These are phyloP conservation scores for Adansonia grandidieri DNA, from an alignment of 441 rosid genomes.

Conservation along the genomic window DNA sequence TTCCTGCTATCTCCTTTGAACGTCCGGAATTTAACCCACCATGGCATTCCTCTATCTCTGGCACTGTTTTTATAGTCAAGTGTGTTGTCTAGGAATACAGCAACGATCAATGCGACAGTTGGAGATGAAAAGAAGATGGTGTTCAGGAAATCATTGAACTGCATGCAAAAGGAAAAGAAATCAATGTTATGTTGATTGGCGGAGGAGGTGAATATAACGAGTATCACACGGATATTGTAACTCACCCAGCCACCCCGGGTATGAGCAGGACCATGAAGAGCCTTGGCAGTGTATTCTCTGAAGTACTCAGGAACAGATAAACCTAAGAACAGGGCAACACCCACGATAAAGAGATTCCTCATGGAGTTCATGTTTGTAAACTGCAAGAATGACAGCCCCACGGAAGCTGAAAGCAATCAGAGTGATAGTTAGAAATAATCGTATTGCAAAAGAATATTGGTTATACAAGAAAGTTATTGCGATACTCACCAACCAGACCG, in stretches of 20 bases:
- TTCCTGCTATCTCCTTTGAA: slow-evolving; percentile 96
- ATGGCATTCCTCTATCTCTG: slow-evolving; percentile 93
- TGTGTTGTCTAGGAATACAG: slow-evolving; percentile 93
- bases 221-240: not conserved
- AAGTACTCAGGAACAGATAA: slow-evolving; percentile 91
- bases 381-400: slow-evolving; percentile 95
- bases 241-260: slow-evolving; percentile 91
- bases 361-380: slow-evolving; percentile 99
- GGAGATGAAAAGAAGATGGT: slow-evolving; percentile 96
- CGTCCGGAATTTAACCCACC: slow-evolving; percentile 97
- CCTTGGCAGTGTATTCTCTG: slow-evolving; percentile 78
- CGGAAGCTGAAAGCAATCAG: slow-evolving; percentile 65
- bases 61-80: slow-evolving; percentile 91
- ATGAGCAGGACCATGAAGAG: slow-evolving; percentile 96
- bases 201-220: not conserved
- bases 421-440: slow-evolving; percentile 19
- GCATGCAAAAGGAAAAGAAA: too few species aligned
- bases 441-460: not conserved
- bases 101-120: slow-evolving; percentile 78
- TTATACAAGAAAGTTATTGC: not conserved
- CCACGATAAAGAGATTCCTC: slow-evolving; percentile 92
- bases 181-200: not conserved
- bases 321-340: slow-evolving; percentile 91
- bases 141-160: not conserved
- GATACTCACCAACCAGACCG: slow-evolving; percentile 83